These are phyloP conservation scores for Coprinopsis cinerea DNA, from an alignment of 768 basidiomycete species.

Conservation along the genomic window DNA sequence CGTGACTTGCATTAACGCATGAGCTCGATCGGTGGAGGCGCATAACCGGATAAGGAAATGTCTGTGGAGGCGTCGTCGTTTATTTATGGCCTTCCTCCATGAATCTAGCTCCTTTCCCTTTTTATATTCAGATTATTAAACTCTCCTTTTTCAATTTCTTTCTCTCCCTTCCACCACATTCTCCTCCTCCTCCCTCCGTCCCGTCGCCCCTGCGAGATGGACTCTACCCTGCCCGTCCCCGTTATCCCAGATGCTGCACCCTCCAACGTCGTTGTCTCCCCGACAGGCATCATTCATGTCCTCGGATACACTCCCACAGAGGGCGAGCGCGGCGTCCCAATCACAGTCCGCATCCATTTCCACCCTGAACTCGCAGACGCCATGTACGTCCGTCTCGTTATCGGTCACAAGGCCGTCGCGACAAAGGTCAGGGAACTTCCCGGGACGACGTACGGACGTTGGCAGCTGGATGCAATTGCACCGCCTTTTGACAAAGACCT, in stretches of 20 bases:
- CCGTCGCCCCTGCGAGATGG: constrained; percentile 5
- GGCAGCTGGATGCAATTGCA: constrained; percentile 60
- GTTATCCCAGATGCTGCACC: constrained; percentile 11
- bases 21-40: constrained; percentile 14
- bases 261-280: constrained; percentile 36
- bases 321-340: constrained; percentile 56
- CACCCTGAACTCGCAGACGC: constrained; percentile 41
- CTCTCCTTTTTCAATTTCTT: constrained; percentile 6
- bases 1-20: constrained; percentile 25
- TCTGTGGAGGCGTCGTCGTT: constrained; percentile 7
- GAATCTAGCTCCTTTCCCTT: constrained; percentile 5
- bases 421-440: constrained; percentile 58
- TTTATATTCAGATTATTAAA: constrained; percentile 1
- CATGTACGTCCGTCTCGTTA: constrained; percentile 67
- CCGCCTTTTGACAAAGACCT: constrained; percentile 47
- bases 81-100: neutral
- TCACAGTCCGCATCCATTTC: constrained; percentile 62
- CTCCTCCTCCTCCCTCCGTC: constrained; percentile 12
- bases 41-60: constrained; percentile 10
- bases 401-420: constrained; percentile 61
- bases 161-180: constrained; percentile 2
- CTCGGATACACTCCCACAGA: constrained; percentile 58
- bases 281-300: constrained; percentile 53
- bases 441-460: constrained; percentile 42
- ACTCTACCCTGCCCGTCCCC: constrained; percentile 7